phyloP scores from a whole-genome alignment of 225 moss, liverwort and hornwort species.

The Marchantia polymorpha region DNA sequence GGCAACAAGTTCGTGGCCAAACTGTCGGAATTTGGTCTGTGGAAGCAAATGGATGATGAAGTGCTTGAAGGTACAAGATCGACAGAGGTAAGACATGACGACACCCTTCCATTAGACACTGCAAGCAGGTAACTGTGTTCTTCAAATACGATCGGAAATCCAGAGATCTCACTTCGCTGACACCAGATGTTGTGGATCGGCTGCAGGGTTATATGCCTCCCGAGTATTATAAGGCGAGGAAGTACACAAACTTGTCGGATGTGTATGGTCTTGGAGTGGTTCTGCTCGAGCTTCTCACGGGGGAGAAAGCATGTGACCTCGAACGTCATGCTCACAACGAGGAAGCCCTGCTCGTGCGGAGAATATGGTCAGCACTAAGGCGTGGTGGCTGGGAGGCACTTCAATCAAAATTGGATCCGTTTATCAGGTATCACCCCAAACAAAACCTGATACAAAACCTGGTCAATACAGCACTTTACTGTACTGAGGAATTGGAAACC shows the following conservation, averaged over 20 bases:
- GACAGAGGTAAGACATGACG: not conserved
- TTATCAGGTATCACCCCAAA: not conserved
- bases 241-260: not conserved
- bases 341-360: not conserved
- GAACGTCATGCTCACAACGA: not conserved
- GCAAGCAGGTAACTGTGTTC: not conserved
- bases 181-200: not conserved
- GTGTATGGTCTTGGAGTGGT: slow-evolving; percentile 6
- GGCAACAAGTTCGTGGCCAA: slow-evolving; percentile 8
- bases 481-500: not conserved
- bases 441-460: not conserved
- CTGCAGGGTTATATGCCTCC: slow-evolving; percentile 17
- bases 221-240: slow-evolving; percentile 3
- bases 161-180: not conserved
- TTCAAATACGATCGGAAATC: not conserved
- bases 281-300: not conserved
- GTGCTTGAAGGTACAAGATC: not conserved
- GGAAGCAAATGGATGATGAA: slow-evolving; percentile 3
- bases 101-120: not conserved
- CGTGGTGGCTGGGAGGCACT: not conserved
- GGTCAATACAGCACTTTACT: not conserved
- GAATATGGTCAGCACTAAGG: not conserved
- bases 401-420: not conserved
- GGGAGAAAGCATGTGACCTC: not conserved
- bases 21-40: slow-evolving; percentile 8